A percentile compares a stretch with the other conserved stretches of the same genome.
phyloP scores from a whole-genome alignment of 176 grass and related monocot species.

The Avena insularis region DNA sequence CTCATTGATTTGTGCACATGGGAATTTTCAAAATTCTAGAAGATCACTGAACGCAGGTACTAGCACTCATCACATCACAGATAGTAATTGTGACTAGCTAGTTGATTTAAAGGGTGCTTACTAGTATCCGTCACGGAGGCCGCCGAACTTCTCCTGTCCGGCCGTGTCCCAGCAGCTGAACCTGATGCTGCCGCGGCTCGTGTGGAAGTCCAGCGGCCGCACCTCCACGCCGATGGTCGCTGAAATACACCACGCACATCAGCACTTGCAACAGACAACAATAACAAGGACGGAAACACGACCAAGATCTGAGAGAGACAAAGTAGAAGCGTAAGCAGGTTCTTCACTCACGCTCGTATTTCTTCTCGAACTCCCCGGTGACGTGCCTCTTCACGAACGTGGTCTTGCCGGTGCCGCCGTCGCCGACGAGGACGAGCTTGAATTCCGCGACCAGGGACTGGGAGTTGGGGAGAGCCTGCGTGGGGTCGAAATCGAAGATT shows the following conservation, averaged over 20 bases:
- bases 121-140: conserved; percentile 86
- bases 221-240: conserved; percentile 84
- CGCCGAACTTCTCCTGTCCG: conserved; percentile 80
- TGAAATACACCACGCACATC: conserved; percentile 37
- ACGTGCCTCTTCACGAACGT: conserved; percentile 89
- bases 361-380: conserved; percentile 81
- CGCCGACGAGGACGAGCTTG: conserved; percentile 81
- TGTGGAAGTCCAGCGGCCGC: conserved; percentile 67
- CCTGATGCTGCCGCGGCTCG: conserved; percentile 59
- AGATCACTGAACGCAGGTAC: not conserved
- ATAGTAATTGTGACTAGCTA: not conserved
- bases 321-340: not conserved
- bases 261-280: not conserved
- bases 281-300: too few relatives aligned
- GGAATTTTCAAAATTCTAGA: not conserved
- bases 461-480: conserved; percentile 41
- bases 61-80: not conserved
- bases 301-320: not conserved
- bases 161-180: conserved; percentile 84
- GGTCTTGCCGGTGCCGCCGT: conserved; percentile 89
- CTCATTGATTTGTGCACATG: too few relatives aligned
- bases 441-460: conserved; percentile 43
- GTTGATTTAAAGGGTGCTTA: conserved; percentile 41
- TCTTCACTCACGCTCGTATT: conserved; percentile 62
- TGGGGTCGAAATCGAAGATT: not conserved